phyloP scores from a whole-genome alignment of 1,139 yeast species.

The Saccharomyces hybrid region DNA sequence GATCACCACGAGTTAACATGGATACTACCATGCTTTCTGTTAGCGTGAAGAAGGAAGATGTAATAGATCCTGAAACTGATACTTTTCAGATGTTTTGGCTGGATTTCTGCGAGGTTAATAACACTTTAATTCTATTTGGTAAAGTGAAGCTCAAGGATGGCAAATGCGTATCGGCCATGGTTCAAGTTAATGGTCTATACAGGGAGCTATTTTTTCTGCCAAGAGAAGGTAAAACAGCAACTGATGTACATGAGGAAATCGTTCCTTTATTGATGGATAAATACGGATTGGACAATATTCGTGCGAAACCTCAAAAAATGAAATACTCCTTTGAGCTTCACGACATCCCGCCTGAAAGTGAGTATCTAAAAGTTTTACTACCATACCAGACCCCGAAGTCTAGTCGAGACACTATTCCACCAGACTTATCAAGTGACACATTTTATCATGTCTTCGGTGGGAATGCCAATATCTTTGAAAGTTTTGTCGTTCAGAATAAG shows the following conservation, averaged over 20 bases:
- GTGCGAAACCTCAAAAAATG: slow-evolving; percentile 62
- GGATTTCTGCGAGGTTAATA: slow-evolving; percentile 76
- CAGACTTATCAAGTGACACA: slow-evolving; percentile 65
- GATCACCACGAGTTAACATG: slow-evolving; percentile 20
- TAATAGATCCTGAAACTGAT: slow-evolving; percentile 37
- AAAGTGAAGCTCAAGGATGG: slow-evolving; percentile 56
- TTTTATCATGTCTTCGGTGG: slow-evolving; percentile 79
- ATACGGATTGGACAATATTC: slow-evolving; percentile 53
- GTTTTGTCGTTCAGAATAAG: slow-evolving; percentile 72
- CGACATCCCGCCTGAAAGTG: slow-evolving; percentile 70
- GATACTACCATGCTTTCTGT: slow-evolving; percentile 39
- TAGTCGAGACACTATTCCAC: slow-evolving; percentile 44
- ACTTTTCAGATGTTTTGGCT: slow-evolving; percentile 78
- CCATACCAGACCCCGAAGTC: slow-evolving; percentile 63
- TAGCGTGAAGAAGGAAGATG: slow-evolving; percentile 32
- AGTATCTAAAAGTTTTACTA: slow-evolving; percentile 68
- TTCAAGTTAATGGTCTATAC: slow-evolving; percentile 62
- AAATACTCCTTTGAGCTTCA: slow-evolving; percentile 87
- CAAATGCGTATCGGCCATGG: slow-evolving; percentile 61
- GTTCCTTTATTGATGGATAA: slow-evolving; percentile 54
- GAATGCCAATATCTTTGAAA: slow-evolving; percentile 66
- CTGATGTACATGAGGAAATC: slow-evolving; percentile 77
- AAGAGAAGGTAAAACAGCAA: slow-evolving; percentile 42
- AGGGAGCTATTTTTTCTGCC: slow-evolving; percentile 79
- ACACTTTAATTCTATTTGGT: slow-evolving; percentile 71